These are phyloP conservation scores for Coccomyxa sp. DNA, from an alignment of 139 green algal genomes.

Conservation along the genomic window DNA sequence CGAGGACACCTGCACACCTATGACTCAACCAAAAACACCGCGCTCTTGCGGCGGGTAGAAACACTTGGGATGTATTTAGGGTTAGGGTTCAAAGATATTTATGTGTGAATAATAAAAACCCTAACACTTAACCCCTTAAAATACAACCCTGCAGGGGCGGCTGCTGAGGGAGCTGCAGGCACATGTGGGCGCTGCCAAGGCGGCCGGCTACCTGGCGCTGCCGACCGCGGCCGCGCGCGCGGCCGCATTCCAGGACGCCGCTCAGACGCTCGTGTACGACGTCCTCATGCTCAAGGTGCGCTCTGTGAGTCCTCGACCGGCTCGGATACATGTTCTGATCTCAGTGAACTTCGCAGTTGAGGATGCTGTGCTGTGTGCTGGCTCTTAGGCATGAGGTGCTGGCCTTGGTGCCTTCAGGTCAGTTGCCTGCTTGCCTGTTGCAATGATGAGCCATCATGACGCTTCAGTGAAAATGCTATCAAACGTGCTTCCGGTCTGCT, in stretches of 20 bases:
- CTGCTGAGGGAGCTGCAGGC: slow-evolving; percentile 4
- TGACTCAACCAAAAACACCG: too few relatives aligned
- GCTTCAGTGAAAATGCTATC: not conserved
- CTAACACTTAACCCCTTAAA: too few relatives aligned
- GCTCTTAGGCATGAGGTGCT: not conserved
- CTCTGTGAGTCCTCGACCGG: not conserved
- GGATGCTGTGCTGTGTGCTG: not conserved
- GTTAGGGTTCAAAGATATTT: too few relatives aligned
- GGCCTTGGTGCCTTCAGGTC: not conserved
- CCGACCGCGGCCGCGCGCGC: slow-evolving; percentile 19
- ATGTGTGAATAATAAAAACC: too few relatives aligned
- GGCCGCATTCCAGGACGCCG: slow-evolving; percentile 24
- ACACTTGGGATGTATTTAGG: too few relatives aligned
- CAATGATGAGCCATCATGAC: not conserved
- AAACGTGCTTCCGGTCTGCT: not conserved
- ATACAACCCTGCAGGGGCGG: slow-evolving; percentile 11
- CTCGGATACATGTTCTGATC: not conserved
- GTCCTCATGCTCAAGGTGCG: slow-evolving; percentile 43
- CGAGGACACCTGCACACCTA: too few relatives aligned
- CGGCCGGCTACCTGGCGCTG: slow-evolving; percentile 19
- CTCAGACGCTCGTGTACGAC: slow-evolving; percentile 50
- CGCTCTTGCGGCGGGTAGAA: too few relatives aligned
- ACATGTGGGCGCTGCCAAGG: not conserved
- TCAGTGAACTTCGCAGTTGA: too few relatives aligned
- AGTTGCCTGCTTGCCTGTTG: not conserved